Base-by-base conservation (phyloP, 2,329 filamentous ascomycete genomes). In the Diaporthe citri region DNA sequence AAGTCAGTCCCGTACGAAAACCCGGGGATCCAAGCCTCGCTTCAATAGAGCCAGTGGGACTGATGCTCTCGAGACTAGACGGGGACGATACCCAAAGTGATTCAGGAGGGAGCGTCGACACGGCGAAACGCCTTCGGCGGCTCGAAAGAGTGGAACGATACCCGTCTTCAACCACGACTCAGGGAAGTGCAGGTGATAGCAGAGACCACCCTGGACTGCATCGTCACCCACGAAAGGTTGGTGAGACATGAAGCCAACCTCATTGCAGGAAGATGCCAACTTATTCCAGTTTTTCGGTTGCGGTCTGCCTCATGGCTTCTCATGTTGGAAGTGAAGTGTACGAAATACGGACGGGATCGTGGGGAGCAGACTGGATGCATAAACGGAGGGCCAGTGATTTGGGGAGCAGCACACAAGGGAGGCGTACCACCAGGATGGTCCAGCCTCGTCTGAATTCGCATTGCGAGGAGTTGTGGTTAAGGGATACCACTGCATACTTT, bases 311-410 rank as follows among this genome's bases (percentile, higher is more conserved):
- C 64, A 41, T 31, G 71, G 74, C 28, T 56, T 74, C 36, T 70
- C 74, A 17, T 74, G 71, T 51, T 75, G 74, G 74, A 67, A 62
- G n/a, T 72, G 51, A 39, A n/a, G 20, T 25, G n/a, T n/a, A 31
- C 46, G 13, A 41, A 20, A 41, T 22, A 20, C 34, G 25, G 31
- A 22, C 34, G 13, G n/a, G 64, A 28, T 39, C 10, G 31, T 39
- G 46, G 31, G 64, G n/a, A 28, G 64, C 64, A 25, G 8, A 41
- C 22, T 52, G 46, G 46, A 52, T 20, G n/a, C 22, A 31, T 22
- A 28, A 28, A 28, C 7, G 8, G 12, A 13, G 41, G n/a, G 46
- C 64, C 43, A 39, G 22, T 25, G 0, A 55, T 51, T 46, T 25
- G n/a, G 57, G 31, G 20, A n/a, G 31, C 51, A 43, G 17, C 25